Percentiles rank a stretch among this genome's conserved stretches.
Evolutionary conservation across 1,139 yeast species (phyloP).

Genomic region (Candida mesenterica): DNA sequence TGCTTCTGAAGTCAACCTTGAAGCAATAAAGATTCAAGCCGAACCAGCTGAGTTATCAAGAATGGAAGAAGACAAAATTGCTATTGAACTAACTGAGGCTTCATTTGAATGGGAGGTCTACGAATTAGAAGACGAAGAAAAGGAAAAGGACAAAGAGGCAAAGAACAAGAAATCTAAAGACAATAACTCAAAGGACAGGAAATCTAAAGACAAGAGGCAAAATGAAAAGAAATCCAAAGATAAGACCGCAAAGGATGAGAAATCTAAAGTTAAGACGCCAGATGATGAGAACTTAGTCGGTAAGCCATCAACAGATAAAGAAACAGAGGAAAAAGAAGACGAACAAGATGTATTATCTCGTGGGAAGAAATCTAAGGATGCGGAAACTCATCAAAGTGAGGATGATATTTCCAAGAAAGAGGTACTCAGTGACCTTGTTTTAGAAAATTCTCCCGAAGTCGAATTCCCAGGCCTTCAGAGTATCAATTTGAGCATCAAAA

Average conservation of each 20-base stretch:
- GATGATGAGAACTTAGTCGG: too few relatives aligned
- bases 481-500: slow-evolving; percentile 41
- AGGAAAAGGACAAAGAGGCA: background rate
- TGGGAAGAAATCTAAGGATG: background rate
- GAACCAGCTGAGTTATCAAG: slow-evolving; percentile 10
- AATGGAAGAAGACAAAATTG: slow-evolving; percentile 16
- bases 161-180: background rate
- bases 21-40: slow-evolving; percentile 20
- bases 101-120: slow-evolving; percentile 67
- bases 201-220: background rate
- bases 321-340: too few relatives aligned
- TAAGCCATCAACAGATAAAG: too few relatives aligned
- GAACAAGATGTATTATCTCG: too few relatives aligned
- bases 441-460: slow-evolving; percentile 13
- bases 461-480: slow-evolving; percentile 24
- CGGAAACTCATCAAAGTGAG: background rate
- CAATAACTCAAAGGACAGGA: slow-evolving; percentile 6
- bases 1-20: slow-evolving; percentile 25
- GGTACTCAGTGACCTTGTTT: too few relatives aligned
- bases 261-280: too few relatives aligned
- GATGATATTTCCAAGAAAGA: too few relatives aligned
- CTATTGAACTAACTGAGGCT: slow-evolving; percentile 21
- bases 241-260: too few relatives aligned
- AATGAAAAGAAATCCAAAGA: too few relatives aligned
- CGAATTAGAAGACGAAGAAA: slow-evolving; percentile 17